Conservation (phyloP, 1,284 basidiomycete genomes). For the Sanghuangporus baumii region DNA sequence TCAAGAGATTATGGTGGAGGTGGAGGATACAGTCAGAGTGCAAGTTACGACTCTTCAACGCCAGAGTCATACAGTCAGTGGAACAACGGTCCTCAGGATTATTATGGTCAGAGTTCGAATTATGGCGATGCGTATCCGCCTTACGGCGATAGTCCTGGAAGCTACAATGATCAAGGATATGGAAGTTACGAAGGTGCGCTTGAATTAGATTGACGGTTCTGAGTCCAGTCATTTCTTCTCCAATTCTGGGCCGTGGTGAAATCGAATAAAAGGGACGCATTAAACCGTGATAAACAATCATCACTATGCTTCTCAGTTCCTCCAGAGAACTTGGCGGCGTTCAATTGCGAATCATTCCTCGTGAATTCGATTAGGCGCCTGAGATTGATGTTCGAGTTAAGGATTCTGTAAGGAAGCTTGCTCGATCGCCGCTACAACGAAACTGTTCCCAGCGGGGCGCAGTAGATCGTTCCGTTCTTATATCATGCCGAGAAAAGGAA, state of each 20-base stretch:
- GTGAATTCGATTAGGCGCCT: background rate
- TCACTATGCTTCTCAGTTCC: background rate
- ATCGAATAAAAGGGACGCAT: constrained; percentile 4
- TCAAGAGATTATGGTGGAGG: constrained; percentile 32
- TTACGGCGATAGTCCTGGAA: constrained; percentile 36
- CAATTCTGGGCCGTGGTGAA: background rate
- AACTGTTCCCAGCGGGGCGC: background rate
- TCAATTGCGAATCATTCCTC: background rate
- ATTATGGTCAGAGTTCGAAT: constrained; percentile 53
- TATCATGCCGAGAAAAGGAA: background rate
- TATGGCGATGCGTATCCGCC: constrained; percentile 45
- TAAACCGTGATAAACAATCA: background rate
- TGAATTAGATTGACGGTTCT: constrained; percentile 26
- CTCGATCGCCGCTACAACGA: background rate
- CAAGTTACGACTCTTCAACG: constrained; percentile 55
- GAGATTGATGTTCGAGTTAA: constrained; percentile 2
- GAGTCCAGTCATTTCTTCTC: constrained; percentile 8
- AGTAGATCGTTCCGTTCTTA: background rate
- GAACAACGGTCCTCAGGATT: constrained; percentile 24
- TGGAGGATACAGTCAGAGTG: constrained; percentile 54
- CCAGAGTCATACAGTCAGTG: constrained; percentile 22
- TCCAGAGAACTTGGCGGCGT: background rate
- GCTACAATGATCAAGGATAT: constrained; percentile 47
- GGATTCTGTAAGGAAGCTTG: constrained; percentile 1
- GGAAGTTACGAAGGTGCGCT: constrained; percentile 78